These are phyloP conservation scores for Neurospora sp. DNA, from an alignment of 495 filamentous ascomycete species.

Conservation along the genomic window DNA sequence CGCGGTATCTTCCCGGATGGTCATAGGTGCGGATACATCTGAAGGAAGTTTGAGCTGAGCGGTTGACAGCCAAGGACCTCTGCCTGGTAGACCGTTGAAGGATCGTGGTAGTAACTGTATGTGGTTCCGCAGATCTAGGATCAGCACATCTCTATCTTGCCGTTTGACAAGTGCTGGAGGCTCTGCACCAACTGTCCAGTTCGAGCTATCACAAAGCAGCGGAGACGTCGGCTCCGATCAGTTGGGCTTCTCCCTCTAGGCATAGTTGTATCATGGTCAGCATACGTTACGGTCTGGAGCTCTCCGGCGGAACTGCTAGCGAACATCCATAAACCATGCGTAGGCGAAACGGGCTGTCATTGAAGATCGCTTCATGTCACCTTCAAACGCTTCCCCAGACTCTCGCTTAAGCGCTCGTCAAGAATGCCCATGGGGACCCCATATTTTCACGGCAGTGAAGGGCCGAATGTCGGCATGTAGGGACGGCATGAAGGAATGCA, in stretches of 20 bases:
- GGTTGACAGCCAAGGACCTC: background rate
- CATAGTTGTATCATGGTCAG: background rate
- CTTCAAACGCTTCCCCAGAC: background rate
- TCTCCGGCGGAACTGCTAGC: background rate
- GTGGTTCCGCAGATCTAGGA: background rate
- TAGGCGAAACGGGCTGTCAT: background rate
- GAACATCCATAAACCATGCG: background rate
- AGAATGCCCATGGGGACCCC: background rate
- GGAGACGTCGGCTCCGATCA: background rate
- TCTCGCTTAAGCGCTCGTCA: background rate
- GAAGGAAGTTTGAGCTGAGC: background rate
- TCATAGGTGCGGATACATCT: background rate
- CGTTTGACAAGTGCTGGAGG: background rate
- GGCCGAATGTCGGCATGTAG: constrained; percentile 11
- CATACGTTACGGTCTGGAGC: background rate
- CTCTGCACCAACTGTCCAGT: background rate
- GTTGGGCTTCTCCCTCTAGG: background rate
- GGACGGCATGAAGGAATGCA: background rate
- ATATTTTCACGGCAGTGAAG: constrained; percentile 10
- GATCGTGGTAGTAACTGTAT: background rate
- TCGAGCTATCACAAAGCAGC: background rate
- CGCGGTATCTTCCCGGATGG: background rate
- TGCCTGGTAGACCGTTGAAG: background rate
- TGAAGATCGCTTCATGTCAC: background rate
- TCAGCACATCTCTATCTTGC: background rate